These are phyloP conservation scores for Saturnispora sekii DNA, from an alignment of 805 yeast species.

Conservation along the genomic window DNA sequence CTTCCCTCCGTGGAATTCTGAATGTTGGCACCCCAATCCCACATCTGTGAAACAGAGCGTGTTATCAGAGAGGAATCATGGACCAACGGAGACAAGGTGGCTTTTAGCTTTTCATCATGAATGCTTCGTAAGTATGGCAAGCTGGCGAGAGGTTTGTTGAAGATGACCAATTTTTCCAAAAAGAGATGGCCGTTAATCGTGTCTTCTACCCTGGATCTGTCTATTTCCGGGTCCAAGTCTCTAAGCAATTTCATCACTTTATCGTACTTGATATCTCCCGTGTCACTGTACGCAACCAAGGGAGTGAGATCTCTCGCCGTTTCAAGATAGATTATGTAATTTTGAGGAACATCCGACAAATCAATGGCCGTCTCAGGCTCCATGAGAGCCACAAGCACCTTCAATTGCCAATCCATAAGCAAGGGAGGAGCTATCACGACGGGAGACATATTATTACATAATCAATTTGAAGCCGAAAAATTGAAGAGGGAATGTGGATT, in stretches of 20 bases:
- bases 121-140: conserved; percentile 1
- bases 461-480: not conserved
- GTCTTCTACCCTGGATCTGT: not conserved
- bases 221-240: not conserved
- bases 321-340: not conserved
- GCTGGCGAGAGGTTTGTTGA: conserved; percentile 1
- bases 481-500: not conserved
- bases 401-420: conserved; percentile 6
- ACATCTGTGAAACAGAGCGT: not conserved
- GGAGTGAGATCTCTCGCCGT: not conserved
- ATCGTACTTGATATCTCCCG: not conserved
- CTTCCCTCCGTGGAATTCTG: conserved; percentile 25
- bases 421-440: not conserved
- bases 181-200: conserved; percentile 7
- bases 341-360: conserved; percentile 1
- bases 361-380: not conserved
- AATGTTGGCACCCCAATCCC: conserved; percentile 5
- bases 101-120: not conserved
- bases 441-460: not conserved
- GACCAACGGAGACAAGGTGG: conserved; percentile 3
- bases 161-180: conserved; percentile 3
- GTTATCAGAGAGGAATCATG: not conserved
- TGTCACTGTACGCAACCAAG: not conserved
- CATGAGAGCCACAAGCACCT: conserved; percentile 3
- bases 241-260: not conserved